phyloP scores from a whole-genome alignment of 768 basidiomycete genomes.

The Phaffia tasmanica region DNA sequence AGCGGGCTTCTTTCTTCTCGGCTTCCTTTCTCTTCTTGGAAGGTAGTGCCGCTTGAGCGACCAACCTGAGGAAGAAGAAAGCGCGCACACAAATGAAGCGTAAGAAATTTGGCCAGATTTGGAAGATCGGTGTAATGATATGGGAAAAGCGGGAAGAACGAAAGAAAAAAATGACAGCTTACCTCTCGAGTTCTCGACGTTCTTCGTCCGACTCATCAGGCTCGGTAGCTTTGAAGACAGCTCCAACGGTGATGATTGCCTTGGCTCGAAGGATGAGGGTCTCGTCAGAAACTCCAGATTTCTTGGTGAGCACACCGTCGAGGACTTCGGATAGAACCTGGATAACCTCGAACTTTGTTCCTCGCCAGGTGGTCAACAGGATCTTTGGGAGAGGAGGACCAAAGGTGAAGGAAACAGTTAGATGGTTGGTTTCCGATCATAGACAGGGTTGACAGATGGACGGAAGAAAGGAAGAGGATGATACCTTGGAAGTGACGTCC shows the following conservation, averaged over 20 bases:
- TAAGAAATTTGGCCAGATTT: too few species aligned
- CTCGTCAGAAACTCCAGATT: constrained; percentile 58
- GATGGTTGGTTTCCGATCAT: too few species aligned
- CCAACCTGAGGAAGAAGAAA: constrained; percentile 16
- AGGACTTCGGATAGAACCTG: constrained; percentile 55
- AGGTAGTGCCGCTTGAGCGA: constrained; percentile 26
- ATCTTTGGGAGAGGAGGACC: constrained; percentile 45
- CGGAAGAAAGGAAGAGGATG: not conserved
- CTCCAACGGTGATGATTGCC: constrained; percentile 80
- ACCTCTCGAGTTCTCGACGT: constrained; percentile 87
- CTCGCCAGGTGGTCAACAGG: constrained; percentile 93
- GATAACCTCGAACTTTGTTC: constrained; percentile 86
- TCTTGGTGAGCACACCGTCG: constrained; percentile 67
- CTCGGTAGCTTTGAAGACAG: constrained; percentile 69
- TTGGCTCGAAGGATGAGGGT: constrained; percentile 73
- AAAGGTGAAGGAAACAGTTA: not conserved
- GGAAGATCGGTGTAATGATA: not conserved
- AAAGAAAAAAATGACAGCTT: constrained; percentile 28
- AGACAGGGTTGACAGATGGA: too few species aligned
- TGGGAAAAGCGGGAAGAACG: not conserved
- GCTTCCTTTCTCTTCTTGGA: constrained; percentile 25
- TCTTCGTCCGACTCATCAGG: constrained; percentile 91
- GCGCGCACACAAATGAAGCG: too few species aligned
- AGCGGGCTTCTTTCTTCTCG: constrained; percentile 15
- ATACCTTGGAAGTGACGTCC: constrained; percentile 15